phyloP scores from a whole-genome alignment of 805 yeast species.

The Candida multigemmis region DNA sequence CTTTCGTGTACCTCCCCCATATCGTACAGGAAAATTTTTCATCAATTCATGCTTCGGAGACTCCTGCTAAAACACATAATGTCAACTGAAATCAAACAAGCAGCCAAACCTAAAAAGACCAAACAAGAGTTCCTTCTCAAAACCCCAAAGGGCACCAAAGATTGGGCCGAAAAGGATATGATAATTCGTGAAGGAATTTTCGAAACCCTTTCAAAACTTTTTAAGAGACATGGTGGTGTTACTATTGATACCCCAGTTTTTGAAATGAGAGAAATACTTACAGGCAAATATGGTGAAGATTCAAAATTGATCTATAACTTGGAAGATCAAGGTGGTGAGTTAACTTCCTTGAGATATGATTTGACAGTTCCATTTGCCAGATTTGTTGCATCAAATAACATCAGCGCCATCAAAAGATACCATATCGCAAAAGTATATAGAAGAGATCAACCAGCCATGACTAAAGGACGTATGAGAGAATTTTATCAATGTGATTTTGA shows the following conservation, averaged over 20 bases:
- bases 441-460: constrained; percentile 99
- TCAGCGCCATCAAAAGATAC: constrained; percentile 82
- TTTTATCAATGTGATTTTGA: constrained; percentile 98
- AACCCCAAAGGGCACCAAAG: constrained; percentile 95
- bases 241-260: constrained; percentile 98
- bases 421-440: constrained; percentile 98
- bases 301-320: constrained; percentile 91
- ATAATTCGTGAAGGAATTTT: constrained; percentile 86
- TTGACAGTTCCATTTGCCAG: constrained; percentile 98
- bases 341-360: constrained; percentile 91
- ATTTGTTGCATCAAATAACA: constrained; percentile 91
- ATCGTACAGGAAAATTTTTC: neutral
- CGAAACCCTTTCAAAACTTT: constrained; percentile 57
- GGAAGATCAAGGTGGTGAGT: constrained; percentile 98
- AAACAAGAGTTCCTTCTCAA: constrained; percentile 43
- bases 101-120: constrained; percentile 3
- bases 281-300: constrained; percentile 98
- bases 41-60: constrained; percentile 2
- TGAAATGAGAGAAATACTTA: constrained; percentile 86
- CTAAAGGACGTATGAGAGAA: constrained; percentile 99
- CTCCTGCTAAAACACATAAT: neutral
- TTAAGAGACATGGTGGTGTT: constrained; percentile 96
- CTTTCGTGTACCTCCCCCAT: neutral
- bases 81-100: constrained; percentile 1
- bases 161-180: constrained; percentile 99